phyloP scores from a whole-genome alignment of 495 filamentous ascomycete species.

The Hypoxylon rickii region DNA sequence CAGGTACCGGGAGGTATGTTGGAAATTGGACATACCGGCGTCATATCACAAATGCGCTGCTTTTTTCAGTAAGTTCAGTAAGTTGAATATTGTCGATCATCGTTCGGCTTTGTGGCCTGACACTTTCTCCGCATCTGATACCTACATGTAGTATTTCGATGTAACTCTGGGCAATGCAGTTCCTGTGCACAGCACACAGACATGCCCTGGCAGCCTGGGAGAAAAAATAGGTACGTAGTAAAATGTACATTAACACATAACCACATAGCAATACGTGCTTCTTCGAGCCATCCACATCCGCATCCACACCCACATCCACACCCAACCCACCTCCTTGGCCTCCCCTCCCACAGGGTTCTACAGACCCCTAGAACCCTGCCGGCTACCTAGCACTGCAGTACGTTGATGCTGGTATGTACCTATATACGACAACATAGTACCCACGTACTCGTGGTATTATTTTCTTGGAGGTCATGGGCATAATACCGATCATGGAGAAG shows the following conservation, averaged over 20 bases:
- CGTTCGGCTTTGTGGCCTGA: conserved; percentile 30
- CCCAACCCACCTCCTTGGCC: no score
- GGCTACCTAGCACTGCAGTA: no score
- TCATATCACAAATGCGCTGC: background rate
- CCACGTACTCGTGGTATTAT: no score
- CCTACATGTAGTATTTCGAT: conserved; percentile 16
- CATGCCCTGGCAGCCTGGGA: background rate
- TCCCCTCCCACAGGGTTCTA: no score
- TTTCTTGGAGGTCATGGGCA: no score
- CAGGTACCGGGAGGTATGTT: background rate
- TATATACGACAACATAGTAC: background rate
- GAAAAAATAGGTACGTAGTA: background rate
- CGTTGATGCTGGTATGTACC: background rate
- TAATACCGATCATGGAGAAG: no score
- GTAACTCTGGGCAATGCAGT: conserved; percentile 6
- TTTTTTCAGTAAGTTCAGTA: conserved; percentile 7
- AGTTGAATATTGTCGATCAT: conserved; percentile 20
- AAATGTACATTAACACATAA: background rate
- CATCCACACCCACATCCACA: no score
- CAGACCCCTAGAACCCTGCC: no score
- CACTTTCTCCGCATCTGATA: conserved; percentile 30
- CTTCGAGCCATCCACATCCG: no score
- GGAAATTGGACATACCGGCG: background rate
- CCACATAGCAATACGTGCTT: no score
- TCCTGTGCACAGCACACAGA: background rate